These are phyloP conservation scores for Globisporangium takayamanum DNA, from an alignment of 352 stramenopile species.

Conservation along the genomic window DNA sequence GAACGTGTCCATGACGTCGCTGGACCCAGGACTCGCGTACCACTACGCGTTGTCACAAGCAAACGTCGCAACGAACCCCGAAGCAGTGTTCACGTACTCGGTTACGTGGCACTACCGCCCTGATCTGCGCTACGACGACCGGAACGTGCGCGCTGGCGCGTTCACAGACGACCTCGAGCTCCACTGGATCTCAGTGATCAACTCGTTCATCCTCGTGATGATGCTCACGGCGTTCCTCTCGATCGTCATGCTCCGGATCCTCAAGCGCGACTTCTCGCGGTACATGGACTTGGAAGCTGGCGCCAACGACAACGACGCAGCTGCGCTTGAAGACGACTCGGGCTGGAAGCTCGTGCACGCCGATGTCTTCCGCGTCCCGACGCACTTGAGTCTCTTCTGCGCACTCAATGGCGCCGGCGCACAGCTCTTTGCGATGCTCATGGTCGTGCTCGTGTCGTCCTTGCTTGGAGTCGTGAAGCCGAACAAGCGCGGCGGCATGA, in stretches of 20 bases:
- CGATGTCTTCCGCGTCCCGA: slow-evolving; percentile 97
- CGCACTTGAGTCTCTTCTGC: slow-evolving; percentile 88
- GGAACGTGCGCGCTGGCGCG: slow-evolving; percentile 78
- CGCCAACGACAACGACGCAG: slow-evolving; percentile 79
- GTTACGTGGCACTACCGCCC: slow-evolving; percentile 92
- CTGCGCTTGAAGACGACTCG: slow-evolving; percentile 87
- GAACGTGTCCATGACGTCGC: slow-evolving; percentile 60
- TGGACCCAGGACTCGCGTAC: slow-evolving; percentile 50
- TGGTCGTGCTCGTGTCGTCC: slow-evolving; percentile 89
- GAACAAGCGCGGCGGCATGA: slow-evolving; percentile 89
- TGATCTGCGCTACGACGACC: slow-evolving; percentile 84
- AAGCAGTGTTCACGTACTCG: slow-evolving; percentile 92
- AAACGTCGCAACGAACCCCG: slow-evolving; percentile 33
- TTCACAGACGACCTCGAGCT: slow-evolving; percentile 80
- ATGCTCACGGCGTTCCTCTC: slow-evolving; percentile 95
- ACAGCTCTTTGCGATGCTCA: slow-evolving; percentile 92
- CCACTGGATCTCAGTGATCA: slow-evolving; percentile 98
- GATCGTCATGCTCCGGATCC: slow-evolving; percentile 95
- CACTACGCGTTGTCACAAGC: slow-evolving; percentile 43
- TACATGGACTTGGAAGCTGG: slow-evolving; percentile 94
- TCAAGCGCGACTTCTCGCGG: slow-evolving; percentile 97
- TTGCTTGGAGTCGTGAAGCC: slow-evolving; percentile 90
- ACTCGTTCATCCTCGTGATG: slow-evolving; percentile 97
- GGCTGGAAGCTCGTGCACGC: slow-evolving; percentile 99
- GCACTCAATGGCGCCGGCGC: slow-evolving; percentile 90